Evolutionary conservation across 306 rosid genomes (phyloP).

Genomic region (Herpetospermum pedunculosum): DNA sequence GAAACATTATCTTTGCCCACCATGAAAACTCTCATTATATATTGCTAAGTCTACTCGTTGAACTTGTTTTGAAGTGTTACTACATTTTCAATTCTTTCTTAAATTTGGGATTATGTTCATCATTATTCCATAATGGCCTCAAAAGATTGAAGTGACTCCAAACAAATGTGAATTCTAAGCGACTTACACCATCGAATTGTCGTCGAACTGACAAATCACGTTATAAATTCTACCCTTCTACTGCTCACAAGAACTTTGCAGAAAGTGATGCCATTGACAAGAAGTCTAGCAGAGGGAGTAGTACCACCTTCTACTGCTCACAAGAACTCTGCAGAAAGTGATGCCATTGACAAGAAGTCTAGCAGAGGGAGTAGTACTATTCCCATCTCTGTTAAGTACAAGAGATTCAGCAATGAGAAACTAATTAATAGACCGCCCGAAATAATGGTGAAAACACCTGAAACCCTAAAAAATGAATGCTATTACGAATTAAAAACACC

Average conservation of each 20-base stretch:
- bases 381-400: conserved; percentile 52
- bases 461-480: too few species aligned
- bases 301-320: too few species aligned
- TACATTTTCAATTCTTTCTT: background rate
- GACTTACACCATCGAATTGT: conserved; percentile 16
- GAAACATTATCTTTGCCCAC: background rate
- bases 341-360: conserved; percentile 28
- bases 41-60: background rate
- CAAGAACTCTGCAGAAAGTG: conserved; percentile 25
- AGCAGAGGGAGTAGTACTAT: conserved; percentile 29
- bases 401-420: conserved; percentile 45
- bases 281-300: conserved; percentile 33
- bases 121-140: conserved; percentile 37
- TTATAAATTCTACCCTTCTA: conserved; percentile 22
- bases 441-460: too few species aligned
- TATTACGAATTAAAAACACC: too few species aligned
- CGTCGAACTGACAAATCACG: conserved; percentile 41
- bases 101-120: background rate
- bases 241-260: conserved; percentile 16
- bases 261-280: conserved; percentile 28
- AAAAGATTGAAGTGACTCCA: conserved; percentile 64
- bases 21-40: background rate
- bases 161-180: conserved; percentile 35
- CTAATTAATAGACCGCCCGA: conserved; percentile 22
- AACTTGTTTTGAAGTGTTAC: background rate